phyloP scores from a whole-genome alignment of 768 basidiomycete genomes.

The Suillus placidus region DNA sequence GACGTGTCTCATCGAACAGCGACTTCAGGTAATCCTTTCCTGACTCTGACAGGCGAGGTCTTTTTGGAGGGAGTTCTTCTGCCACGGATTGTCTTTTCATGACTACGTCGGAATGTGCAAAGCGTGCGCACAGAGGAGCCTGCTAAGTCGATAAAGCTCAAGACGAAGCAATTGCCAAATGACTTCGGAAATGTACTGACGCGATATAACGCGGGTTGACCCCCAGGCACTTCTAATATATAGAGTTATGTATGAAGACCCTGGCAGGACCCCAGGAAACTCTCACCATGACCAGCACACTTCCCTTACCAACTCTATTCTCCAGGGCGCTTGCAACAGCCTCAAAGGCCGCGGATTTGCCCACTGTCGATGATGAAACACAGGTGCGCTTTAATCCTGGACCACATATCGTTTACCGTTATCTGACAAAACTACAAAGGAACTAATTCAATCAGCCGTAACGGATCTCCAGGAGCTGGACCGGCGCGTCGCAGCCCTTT shows the following conservation, averaged over 20 bases:
- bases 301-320: constrained; percentile 44
- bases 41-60: background rate
- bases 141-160: no score
- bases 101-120: no score
- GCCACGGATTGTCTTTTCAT: constrained; percentile 11
- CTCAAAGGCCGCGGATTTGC: constrained; percentile 40
- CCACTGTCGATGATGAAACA: constrained; percentile 47
- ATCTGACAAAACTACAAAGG: constrained; percentile 42
- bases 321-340: constrained; percentile 40
- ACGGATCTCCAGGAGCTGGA: constrained; percentile 57
- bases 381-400: constrained; percentile 37
- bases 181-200: background rate
- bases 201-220: constrained; percentile 16
- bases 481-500: constrained; percentile 58
- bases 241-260: background rate
- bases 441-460: constrained; percentile 57
- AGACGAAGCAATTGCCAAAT: background rate
- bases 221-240: constrained; percentile 6
- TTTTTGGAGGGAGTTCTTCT: constrained; percentile 5
- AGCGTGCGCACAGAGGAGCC: background rate
- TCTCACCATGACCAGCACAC: constrained; percentile 18
- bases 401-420: background rate
- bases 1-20: constrained; percentile 29
- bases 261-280: constrained; percentile 12
- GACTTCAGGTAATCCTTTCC: background rate